Evolutionary conservation across 1,284 basidiomycete genomes (phyloP).

Genomic region (Sanguinoderma infundibulare): DNA sequence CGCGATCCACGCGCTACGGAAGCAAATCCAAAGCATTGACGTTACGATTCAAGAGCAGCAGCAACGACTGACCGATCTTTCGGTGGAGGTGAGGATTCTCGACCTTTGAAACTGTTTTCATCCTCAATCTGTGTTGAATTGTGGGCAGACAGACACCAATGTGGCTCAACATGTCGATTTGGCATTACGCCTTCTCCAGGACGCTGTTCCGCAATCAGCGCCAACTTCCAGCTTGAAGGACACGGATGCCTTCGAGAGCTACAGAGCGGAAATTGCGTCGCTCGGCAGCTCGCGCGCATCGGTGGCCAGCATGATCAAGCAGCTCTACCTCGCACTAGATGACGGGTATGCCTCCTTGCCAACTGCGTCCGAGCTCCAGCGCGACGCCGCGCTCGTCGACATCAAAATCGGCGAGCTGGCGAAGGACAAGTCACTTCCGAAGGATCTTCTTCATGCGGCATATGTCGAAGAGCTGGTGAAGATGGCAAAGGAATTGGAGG

Average conservation of each 20-base stretch:
- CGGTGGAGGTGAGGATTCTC: constrained; percentile 15
- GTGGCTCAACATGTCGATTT: background rate
- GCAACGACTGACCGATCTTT: constrained; percentile 23
- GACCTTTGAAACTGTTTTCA: background rate
- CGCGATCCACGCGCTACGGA: constrained; percentile 13
- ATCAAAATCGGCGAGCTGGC: background rate
- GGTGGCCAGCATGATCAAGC: background rate
- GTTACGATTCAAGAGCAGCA: constrained; percentile 9
- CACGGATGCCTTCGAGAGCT: background rate
- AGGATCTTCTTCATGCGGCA: constrained; percentile 3
- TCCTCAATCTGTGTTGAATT: too few species aligned
- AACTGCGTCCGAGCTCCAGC: background rate
- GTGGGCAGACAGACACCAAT: constrained; percentile 8
- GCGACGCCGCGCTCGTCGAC: background rate
- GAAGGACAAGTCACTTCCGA: background rate
- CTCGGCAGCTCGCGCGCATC: constrained; percentile 3
- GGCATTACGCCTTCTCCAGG: background rate
- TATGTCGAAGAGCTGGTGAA: constrained; percentile 22
- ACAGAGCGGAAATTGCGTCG: background rate
- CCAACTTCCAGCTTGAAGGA: background rate
- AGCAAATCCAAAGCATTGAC: constrained; percentile 14
- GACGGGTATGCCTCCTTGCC: constrained; percentile 12
- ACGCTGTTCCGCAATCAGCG: background rate
- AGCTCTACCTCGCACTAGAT: constrained; percentile 13
- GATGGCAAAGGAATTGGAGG: constrained; percentile 15